Conservation (phyloP, 805 yeast species). For the Saturnispora mendoncae region DNA sequence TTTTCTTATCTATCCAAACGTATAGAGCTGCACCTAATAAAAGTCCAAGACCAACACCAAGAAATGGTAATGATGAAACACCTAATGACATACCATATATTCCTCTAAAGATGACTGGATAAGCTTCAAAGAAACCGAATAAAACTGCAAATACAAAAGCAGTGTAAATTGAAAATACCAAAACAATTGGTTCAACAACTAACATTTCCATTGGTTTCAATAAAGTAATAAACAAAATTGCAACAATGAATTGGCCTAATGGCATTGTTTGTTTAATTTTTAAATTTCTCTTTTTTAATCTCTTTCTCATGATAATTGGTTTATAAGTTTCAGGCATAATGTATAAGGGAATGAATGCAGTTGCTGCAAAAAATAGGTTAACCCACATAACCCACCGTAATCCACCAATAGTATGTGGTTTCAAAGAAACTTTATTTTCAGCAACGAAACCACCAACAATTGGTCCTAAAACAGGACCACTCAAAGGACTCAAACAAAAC, state of each 20-base stretch:
- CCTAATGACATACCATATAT: conserved; percentile 52
- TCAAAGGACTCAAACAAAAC: conserved; percentile 71
- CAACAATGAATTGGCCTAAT: conserved; percentile 32
- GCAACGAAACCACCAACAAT: conserved; percentile 67
- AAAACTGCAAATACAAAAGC: conserved; percentile 71
- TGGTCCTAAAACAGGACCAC: conserved; percentile 76
- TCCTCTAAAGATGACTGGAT: conserved; percentile 64
- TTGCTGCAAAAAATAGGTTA: conserved; percentile 57
- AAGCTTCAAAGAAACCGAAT: conserved; percentile 75
- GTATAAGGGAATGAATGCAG: conserved; percentile 36
- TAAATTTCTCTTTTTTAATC: conserved; percentile 55
- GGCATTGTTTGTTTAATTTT: conserved; percentile 34
- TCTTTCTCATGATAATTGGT: conserved; percentile 47
- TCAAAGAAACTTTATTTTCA: conserved; percentile 31
- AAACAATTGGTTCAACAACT: conserved; percentile 64
- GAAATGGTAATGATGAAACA: conserved; percentile 57
- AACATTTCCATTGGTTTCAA: conserved; percentile 63
- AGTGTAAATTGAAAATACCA: conserved; percentile 57
- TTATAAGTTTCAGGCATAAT: conserved; percentile 65
- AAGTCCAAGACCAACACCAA: conserved; percentile 66
- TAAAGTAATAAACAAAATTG: conserved; percentile 42
- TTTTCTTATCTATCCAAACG: conserved; percentile 38
- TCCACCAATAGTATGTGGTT: conserved; percentile 29
- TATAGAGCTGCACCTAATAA: conserved; percentile 45
- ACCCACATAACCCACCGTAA: conserved; percentile 73